phyloP scores from a whole-genome alignment of 2,329 filamentous ascomycete genomes.

The Cordyceps pruinosa region DNA sequence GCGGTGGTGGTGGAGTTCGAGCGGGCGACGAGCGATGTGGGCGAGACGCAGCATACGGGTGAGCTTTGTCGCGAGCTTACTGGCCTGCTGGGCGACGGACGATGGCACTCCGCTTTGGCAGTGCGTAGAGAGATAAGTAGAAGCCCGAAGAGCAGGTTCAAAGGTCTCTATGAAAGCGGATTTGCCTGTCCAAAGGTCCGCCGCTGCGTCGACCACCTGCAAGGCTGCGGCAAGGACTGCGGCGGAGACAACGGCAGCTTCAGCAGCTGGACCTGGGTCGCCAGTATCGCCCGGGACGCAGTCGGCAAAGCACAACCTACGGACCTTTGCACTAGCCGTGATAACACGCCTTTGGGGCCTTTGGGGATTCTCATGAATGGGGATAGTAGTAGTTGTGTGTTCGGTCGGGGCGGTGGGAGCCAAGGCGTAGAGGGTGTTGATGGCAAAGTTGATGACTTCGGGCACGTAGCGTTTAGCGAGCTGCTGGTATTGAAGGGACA shows the following conservation, averaged over 20 bases:
- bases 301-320: slow-evolving; percentile 55
- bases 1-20: slow-evolving; percentile 82
- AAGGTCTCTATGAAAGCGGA: slow-evolving; percentile 76
- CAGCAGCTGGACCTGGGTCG: slow-evolving; percentile 22
- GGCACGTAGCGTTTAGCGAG: slow-evolving; percentile 84
- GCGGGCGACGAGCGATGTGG: slow-evolving; percentile 62
- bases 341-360: slow-evolving; percentile 45
- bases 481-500: slow-evolving; percentile 75
- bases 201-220: slow-evolving; percentile 59
- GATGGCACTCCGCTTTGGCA: slow-evolving; percentile 45
- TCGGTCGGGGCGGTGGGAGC: slow-evolving; percentile 46
- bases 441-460: slow-evolving; percentile 74
- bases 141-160: slow-evolving; percentile 50
- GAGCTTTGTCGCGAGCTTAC: slow-evolving; percentile 40
- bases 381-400: slow-evolving; percentile 55
- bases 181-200: slow-evolving; percentile 67
- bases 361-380: slow-evolving; percentile 49
- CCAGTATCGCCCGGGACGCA: slow-evolving; percentile 36
- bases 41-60: slow-evolving; percentile 53
- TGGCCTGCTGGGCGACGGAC: slow-evolving; percentile 32
- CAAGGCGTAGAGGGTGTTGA: slow-evolving; percentile 65
- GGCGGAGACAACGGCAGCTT: slow-evolving; percentile 36
- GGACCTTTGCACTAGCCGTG: slow-evolving; percentile 33
- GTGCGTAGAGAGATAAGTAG: slow-evolving; percentile 53
- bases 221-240: slow-evolving; percentile 57